Conservation (phyloP, 306 rosid genomes). For the Oxytropis ochrocephala region DNA sequence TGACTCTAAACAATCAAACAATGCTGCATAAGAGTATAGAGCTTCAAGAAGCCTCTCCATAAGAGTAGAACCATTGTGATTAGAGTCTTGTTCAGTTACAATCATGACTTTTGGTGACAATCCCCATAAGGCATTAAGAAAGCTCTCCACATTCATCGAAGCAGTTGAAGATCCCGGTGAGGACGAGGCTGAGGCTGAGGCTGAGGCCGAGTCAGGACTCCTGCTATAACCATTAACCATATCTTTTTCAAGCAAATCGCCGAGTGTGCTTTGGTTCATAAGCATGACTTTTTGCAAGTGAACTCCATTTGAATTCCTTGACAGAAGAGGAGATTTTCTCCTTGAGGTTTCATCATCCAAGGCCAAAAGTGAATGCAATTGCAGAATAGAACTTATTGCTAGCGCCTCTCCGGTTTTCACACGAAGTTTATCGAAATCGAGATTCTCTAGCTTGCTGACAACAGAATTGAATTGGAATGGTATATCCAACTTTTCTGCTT, state of each 20-base stretch:
- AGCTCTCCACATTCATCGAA: conserved; percentile 43
- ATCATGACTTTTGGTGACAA: conserved; percentile 74
- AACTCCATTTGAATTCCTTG: conserved; percentile 39
- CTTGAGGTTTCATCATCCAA: conserved; percentile 52
- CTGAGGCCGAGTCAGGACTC: conserved; percentile 67
- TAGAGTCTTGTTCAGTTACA: conserved; percentile 76
- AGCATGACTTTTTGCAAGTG: conserved; percentile 40
- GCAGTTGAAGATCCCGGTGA: conserved; percentile 40
- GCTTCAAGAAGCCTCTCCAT: conserved; percentile 86
- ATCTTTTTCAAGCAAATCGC: conserved; percentile 68
- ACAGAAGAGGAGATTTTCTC: conserved; percentile 36
- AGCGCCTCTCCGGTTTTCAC: conserved; percentile 87
- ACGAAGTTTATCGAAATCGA: conserved; percentile 68
- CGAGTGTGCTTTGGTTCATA: conserved; percentile 44
- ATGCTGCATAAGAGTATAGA: conserved; percentile 70
- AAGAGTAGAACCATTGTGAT: conserved; percentile 67
- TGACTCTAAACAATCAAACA: conserved; percentile 83
- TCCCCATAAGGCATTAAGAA: conserved; percentile 73
- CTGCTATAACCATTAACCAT: conserved; percentile 49
- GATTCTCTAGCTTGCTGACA: conserved; percentile 58
- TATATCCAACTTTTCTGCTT: conserved; percentile 75
- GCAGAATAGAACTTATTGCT: conserved; percentile 68
- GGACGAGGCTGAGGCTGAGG: conserved; percentile 53
- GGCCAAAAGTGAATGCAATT: conserved; percentile 65
- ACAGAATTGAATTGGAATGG: conserved; percentile 75